Base-by-base conservation (phyloP, 371 early-diverging fungal species). In the Mucor sp. region DNA sequence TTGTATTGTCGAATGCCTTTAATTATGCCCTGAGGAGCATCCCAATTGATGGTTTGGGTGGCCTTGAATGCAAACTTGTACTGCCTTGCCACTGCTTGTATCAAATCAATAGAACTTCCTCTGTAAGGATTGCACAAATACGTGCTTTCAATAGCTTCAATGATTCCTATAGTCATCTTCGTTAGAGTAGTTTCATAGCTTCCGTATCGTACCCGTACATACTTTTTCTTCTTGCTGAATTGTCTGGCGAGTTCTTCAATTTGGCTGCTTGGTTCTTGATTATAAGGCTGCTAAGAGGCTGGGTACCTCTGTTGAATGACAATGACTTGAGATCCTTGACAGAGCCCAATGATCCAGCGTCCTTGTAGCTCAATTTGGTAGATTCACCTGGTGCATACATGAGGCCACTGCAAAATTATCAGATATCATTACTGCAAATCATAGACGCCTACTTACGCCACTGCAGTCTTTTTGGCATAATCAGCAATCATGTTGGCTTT, bases 81-180 rank as follows among this genome's bases (percentile, higher is more conserved):
- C 19, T 62, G 62, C 11, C 67, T 56, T 44, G 67, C 43, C 15
- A 67, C 67, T 9, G 67, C 62, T 53, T 53, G 48, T n/a, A 62
- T 50, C 32, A 67, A 28, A 50, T 66, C 66, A 30, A 66, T 39
- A 14, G 66, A 66, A 2, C 60, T 60, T 19, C 30, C 25, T 37
- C 60, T 32, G 21, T 66, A 66, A 15, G 66, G 66, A 35, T 60
- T 66, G 39, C 66, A 66, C 14, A 66, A 41, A 30, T 66, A 66
- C 0, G 66, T 66, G 21, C 59, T 60, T 19, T 50, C 30, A 14
- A 66, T 60, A 12, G 66, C 35, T n/a, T 43, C 66, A 19, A 66
- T 14, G 14, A 66, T 27, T 15, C 19, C 66, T 66, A 60, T 25
- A 23, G 23, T 27, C 17, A 23, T 56, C n/a, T n/a, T n/a, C n/a